phyloP scores from a whole-genome alignment of 2,329 filamentous ascomycete genomes.

The Sporothrix euskadiensis region DNA sequence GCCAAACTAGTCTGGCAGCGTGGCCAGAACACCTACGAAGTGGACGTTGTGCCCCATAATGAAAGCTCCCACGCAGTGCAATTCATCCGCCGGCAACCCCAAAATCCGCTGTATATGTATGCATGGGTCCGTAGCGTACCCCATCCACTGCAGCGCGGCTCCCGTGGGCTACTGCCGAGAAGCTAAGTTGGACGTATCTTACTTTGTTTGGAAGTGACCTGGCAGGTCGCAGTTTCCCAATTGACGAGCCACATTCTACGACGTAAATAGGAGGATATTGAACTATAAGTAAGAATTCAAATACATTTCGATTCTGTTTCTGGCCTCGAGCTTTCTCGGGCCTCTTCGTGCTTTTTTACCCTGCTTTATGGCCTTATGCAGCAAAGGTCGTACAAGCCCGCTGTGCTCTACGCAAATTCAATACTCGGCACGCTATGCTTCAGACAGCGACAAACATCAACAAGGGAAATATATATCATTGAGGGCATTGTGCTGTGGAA shows the following conservation, averaged over 20 bases:
- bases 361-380: too few relatives aligned
- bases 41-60: background rate
- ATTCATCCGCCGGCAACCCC: background rate
- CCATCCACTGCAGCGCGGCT: background rate
- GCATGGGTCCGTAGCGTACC: background rate
- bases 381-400: too few relatives aligned
- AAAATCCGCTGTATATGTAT: background rate
- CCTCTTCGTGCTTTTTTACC: too few relatives aligned
- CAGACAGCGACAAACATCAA: too few relatives aligned
- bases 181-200: conserved; percentile 4
- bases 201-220: background rate
- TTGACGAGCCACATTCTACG: background rate
- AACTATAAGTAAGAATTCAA: too few relatives aligned
- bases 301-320: too few relatives aligned
- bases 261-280: too few relatives aligned
- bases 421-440: too few relatives aligned
- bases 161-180: background rate
- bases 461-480: too few relatives aligned
- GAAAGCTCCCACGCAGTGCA: background rate
- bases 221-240: background rate
- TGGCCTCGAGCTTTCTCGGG: background rate
- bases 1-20: background rate
- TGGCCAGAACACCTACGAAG: background rate
- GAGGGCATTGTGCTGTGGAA: too few relatives aligned
- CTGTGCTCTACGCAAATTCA: too few relatives aligned